Percentiles rank a stretch among this genome's conserved stretches.
These are phyloP conservation scores for Thielaviopsis musarum DNA, from an alignment of 2,329 filamentous ascomycete species.

Conservation along the genomic window DNA sequence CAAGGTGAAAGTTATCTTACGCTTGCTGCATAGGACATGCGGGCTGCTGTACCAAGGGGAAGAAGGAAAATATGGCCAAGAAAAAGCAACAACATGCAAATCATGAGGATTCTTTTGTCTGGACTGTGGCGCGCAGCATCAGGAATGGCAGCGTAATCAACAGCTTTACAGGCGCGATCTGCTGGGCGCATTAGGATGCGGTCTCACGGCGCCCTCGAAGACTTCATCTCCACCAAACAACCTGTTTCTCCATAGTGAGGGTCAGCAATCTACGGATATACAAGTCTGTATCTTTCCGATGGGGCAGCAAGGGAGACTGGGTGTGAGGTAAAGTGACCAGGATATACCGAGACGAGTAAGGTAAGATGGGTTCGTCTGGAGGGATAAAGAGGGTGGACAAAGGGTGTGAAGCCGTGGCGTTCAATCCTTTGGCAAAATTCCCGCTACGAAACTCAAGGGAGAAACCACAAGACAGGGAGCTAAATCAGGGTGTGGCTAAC, in stretches of 20 bases:
- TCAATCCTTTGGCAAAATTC: not conserved
- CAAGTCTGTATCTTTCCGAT: not conserved
- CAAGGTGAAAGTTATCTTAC: not conserved
- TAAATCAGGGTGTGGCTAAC: not conserved
- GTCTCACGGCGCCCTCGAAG: not conserved
- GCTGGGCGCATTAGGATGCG: not conserved
- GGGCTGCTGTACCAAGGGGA: too few species aligned
- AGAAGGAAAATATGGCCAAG: not conserved
- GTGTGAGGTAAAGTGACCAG: not conserved
- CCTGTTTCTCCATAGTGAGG: constrained; percentile 3
- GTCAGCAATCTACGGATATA: not conserved
- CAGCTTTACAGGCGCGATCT: constrained; percentile 8
- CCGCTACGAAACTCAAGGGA: not conserved
- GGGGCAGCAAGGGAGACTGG: not conserved
- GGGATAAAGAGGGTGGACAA: not conserved
- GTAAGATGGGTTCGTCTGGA: not conserved
- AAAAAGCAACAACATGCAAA: not conserved
- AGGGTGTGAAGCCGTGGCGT: not conserved
- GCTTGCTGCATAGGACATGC: not conserved
- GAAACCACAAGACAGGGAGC: not conserved
- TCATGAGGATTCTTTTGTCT: not conserved
- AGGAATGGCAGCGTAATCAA: not conserved
- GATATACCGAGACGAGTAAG: not conserved
- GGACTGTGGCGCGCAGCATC: not conserved
- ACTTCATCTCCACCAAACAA: constrained; percentile 8